Evolutionary conservation across 2,329 filamentous ascomycete species (phyloP).

Genomic region (Geoglossum cookeanum): DNA sequence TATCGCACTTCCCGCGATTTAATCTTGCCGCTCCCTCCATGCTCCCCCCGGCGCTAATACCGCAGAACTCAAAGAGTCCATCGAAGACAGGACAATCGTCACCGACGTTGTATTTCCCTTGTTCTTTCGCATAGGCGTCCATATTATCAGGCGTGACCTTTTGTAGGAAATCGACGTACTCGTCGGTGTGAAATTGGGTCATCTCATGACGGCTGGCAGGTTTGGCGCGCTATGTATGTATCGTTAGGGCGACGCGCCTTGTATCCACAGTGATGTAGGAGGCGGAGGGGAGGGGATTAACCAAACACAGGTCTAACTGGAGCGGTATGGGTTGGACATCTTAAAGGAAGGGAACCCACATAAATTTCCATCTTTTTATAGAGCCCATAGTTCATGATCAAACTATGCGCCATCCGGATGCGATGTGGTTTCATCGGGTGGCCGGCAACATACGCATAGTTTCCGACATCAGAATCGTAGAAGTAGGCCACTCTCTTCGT

Average conservation of each 20-base stretch:
- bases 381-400: slow-evolving; percentile 6
- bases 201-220: slow-evolving; percentile 26
- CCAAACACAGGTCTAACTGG: too few relatives aligned
- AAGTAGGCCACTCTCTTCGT: slow-evolving; percentile 91
- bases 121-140: slow-evolving; percentile 80
- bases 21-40: slow-evolving; percentile 53
- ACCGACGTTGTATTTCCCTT: slow-evolving; percentile 37
- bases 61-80: slow-evolving; percentile 51
- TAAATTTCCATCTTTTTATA: slow-evolving; percentile 8
- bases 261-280: background rate
- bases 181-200: slow-evolving; percentile 37
- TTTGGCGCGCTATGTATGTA: slow-evolving; percentile 46
- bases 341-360: background rate
- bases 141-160: slow-evolving; percentile 98
- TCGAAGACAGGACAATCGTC: slow-evolving; percentile 46
- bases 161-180: slow-evolving; percentile 52
- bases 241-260: background rate
- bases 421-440: slow-evolving; percentile 49
- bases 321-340: background rate
- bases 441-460: slow-evolving; percentile 82
- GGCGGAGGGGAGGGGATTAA: background rate
- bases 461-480: slow-evolving; percentile 95
- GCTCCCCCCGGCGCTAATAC: slow-evolving; percentile 48
- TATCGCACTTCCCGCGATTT: slow-evolving; percentile 48
- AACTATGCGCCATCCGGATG: slow-evolving; percentile 44